These are phyloP conservation scores for Aspergillus versicolor DNA, from an alignment of 2,329 filamentous ascomycete genomes.

Conservation along the genomic window DNA sequence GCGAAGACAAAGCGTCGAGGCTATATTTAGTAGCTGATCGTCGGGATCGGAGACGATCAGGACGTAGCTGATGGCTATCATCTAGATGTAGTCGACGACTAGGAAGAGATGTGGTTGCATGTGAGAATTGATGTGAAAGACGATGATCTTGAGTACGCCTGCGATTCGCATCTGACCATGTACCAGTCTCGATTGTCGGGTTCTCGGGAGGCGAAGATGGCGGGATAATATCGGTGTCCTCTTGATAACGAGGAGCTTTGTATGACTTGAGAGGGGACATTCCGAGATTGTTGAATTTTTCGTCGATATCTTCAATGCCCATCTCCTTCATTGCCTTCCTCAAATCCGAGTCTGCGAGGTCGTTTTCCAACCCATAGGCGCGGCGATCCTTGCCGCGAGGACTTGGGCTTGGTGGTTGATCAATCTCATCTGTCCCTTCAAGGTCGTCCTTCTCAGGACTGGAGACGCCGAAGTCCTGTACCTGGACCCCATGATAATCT, in stretches of 20 bases:
- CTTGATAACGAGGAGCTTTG: constrained; percentile 14
- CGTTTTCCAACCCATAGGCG: constrained; percentile 10
- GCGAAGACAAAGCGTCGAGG: constrained; percentile 29
- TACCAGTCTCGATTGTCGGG: constrained; percentile 23
- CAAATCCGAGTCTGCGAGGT: constrained; percentile 22
- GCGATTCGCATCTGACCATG: constrained; percentile 23
- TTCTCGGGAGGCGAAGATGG: constrained; percentile 36
- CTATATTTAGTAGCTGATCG: constrained; percentile 29
- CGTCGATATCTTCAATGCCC: constrained; percentile 28
- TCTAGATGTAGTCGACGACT: constrained; percentile 19
- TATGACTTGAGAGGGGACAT: constrained; percentile 21
- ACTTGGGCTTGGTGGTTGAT: constrained; percentile 35
- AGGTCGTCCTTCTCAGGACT: constrained; percentile 21
- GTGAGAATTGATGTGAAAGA: constrained; percentile 23
- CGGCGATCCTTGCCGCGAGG: constrained; percentile 34
- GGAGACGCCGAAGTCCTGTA: constrained; percentile 24
- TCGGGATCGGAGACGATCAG: constrained; percentile 24
- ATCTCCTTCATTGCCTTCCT: constrained; percentile 24
- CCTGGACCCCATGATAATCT: constrained; percentile 29
- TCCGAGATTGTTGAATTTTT: constrained; percentile 24
- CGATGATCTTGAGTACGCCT: constrained; percentile 24
- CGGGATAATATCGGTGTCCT: constrained; percentile 19
- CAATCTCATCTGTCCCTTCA: constrained; percentile 32
- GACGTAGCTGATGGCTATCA: constrained; percentile 19
- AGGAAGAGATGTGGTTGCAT: constrained; percentile 26